phyloP scores from a whole-genome alignment of 768 basidiomycete species.

The Termitomyces heimii region DNA sequence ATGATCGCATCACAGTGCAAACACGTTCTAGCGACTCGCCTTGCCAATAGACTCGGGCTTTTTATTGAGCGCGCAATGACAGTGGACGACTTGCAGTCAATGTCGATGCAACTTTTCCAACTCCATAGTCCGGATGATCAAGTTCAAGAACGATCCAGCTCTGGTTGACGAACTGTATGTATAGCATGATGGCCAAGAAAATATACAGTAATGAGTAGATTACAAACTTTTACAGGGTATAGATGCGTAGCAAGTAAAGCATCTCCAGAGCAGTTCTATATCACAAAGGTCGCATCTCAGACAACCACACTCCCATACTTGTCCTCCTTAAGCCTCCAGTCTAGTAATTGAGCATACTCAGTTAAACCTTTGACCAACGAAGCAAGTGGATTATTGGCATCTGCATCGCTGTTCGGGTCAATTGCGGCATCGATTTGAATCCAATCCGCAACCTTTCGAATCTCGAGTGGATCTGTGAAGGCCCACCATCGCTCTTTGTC shows the following conservation, averaged over 20 bases:
- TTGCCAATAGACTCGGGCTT: constrained; percentile 50
- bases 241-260: background rate
- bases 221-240: background rate
- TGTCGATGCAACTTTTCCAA: constrained; percentile 32
- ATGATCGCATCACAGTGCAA: constrained; percentile 52
- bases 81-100: constrained; percentile 41
- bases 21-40: constrained; percentile 61
- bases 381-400: constrained; percentile 8
- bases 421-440: constrained; percentile 44
- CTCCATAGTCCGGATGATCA: background rate
- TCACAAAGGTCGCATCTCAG: background rate
- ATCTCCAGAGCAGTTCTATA: background rate
- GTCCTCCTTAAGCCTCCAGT: constrained; percentile 45
- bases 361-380: constrained; percentile 46
- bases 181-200: background rate
- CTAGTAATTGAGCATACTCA: constrained; percentile 55
- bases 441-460: constrained; percentile 63
- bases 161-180: background rate
- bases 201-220: background rate
- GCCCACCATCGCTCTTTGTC: constrained; percentile 66
- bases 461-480: constrained; percentile 60
- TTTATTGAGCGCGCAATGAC: constrained; percentile 43
- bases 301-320: constrained; percentile 18
- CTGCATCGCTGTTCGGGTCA: constrained; percentile 20
- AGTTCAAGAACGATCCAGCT: background rate